These are phyloP conservation scores for Allium sativum DNA, from an alignment of 106 monocot genomes.

Conservation along the genomic window DNA sequence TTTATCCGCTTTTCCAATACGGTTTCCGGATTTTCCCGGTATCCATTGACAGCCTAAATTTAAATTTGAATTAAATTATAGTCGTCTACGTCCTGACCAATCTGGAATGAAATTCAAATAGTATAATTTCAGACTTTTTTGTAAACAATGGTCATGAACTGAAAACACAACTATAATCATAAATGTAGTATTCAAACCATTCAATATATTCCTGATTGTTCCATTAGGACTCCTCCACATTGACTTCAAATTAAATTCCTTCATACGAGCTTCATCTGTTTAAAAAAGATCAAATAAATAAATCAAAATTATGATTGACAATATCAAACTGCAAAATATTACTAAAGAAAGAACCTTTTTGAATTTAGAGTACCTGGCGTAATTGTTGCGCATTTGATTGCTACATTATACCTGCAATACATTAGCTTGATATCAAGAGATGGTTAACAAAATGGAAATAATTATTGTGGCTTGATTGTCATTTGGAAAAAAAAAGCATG, in stretches of 20 bases:
- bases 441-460: too few species aligned
- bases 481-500: too few species aligned
- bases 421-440: not conserved
- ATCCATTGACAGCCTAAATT: too few species aligned
- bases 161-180: too few species aligned
- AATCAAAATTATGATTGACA: not conserved
- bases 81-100: too few species aligned
- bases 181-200: slow-evolving; percentile 35
- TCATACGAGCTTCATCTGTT: slow-evolving; percentile 46
- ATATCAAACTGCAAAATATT: not conserved
- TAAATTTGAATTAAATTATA: too few species aligned
- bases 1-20: too few species aligned
- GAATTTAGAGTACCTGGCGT: slow-evolving; percentile 66
- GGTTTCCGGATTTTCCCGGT: too few species aligned
- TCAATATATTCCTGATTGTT: slow-evolving; percentile 75
- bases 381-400: slow-evolving; percentile 97
- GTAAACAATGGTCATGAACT: too few species aligned
- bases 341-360: not conserved
- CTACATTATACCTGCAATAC: slow-evolving; percentile 81
- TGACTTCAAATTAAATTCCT: slow-evolving; percentile 47
- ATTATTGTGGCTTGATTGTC: too few species aligned
- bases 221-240: slow-evolving; percentile 76
- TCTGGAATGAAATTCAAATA: too few species aligned
- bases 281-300: slow-evolving; percentile 5
- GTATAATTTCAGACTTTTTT: too few species aligned